Conservation (phyloP, 1,139 yeast genomes). For the Candida tetrigidarum region DNA sequence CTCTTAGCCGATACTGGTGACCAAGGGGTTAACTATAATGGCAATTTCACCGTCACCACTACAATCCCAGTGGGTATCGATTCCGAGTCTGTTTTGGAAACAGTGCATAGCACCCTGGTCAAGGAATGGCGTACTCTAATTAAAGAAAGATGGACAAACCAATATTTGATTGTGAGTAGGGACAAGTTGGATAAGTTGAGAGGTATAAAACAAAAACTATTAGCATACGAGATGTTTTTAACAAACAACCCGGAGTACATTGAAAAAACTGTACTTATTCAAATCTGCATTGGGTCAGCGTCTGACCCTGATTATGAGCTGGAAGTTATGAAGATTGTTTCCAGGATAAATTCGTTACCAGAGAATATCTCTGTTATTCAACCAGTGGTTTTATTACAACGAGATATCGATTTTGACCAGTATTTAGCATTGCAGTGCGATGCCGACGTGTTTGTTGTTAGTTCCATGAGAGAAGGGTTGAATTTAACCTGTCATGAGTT, state of each 20-base stretch:
- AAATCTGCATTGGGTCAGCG: constrained; percentile 66
- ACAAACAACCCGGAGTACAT: constrained; percentile 71
- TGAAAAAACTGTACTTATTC: constrained; percentile 74
- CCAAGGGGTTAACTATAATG: constrained; percentile 72
- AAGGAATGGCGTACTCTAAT: constrained; percentile 71
- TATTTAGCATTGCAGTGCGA: constrained; percentile 84
- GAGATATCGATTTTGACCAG: constrained; percentile 87
- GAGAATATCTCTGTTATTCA: constrained; percentile 75
- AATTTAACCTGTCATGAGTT: constrained; percentile 96
- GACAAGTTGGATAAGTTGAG: constrained; percentile 88
- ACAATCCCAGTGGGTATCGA: constrained; percentile 90
- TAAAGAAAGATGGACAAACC: constrained; percentile 76
- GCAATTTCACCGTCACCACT: constrained; percentile 66
- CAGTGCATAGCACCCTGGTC: constrained; percentile 57
- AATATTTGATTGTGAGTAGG: constrained; percentile 77
- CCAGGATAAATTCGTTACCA: constrained; percentile 79
- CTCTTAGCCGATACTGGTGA: constrained; percentile 81
- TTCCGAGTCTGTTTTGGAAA: constrained; percentile 57
- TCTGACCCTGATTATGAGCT: constrained; percentile 64
- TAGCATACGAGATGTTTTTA: constrained; percentile 85
- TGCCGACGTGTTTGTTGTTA: constrained; percentile 86
- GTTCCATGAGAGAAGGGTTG: constrained; percentile 96
- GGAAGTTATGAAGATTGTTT: constrained; percentile 77
- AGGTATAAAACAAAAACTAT: constrained; percentile 84
- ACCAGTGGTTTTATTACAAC: constrained; percentile 87